Base-by-base conservation (phyloP, 163 green algal species). In the Coccomyxa subellipsoidea region DNA sequence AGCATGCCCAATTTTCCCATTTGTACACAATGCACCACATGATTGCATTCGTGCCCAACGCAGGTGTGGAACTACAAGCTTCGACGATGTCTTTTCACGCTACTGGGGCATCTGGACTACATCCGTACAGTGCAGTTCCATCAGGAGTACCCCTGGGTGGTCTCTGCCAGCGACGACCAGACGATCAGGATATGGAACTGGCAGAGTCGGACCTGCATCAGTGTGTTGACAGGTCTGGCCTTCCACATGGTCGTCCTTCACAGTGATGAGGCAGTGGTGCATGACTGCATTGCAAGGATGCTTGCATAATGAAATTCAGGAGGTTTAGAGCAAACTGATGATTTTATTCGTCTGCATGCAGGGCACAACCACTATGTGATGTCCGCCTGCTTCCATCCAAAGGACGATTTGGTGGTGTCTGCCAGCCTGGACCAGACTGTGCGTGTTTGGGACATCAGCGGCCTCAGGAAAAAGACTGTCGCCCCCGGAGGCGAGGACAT, bases 161-260 rank as follows among this genome's bases (percentile, higher is more conserved):
- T 99, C 47, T 94, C 85, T 29, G 96, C 96, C 15, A 95, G 85
- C 0, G 97, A 99, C 82, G 97, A 99, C 84, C 95, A 98, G 91
- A 99, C 97, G n/a, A 98, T 99, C 84, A 90, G 97, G 34, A 96
- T 99, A 38, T 99, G 97, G 97, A 99, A 99, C 90, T 99, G 97
- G 97, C 95, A 99, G 92, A 95, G 88, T 0, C 86, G 96, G 32
- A 95, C 88, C 31, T 98, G 95, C 87, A 95, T 98, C 81, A 90
- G 90, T 29, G 96, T 99, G 59, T 90, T 99, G 53, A 99, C 97
- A 12, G 96, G 96, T n/a, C 95, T 98, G 0, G 27, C n/a, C 69
- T 76, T 25, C 69, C 25, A 25, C 5, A 76, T 25, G 1, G 31
- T n/a, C n/a, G n/a, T n/a, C n/a, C n/a, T n/a, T n/a, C n/a, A n/a